phyloP scores from a whole-genome alignment of 2,329 filamentous ascomycete genomes.

The Elsinoe necatrix region DNA sequence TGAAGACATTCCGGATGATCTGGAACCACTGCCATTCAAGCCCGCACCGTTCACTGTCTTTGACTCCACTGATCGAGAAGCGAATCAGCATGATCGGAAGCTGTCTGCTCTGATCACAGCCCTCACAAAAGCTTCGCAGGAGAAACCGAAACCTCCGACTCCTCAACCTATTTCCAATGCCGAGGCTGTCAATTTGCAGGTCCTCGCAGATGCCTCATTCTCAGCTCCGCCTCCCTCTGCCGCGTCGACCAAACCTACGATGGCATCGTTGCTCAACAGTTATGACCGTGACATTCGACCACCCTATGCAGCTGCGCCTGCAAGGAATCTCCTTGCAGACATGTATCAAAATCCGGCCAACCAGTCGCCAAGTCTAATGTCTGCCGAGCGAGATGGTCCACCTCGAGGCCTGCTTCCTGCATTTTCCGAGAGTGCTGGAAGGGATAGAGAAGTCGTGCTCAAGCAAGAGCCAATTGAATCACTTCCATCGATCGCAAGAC shows the following conservation, averaged over 20 bases:
- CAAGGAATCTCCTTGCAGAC: background rate
- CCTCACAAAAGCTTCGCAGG: constrained; percentile 29
- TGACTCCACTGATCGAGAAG: constrained; percentile 34
- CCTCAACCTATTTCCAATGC: constrained; percentile 33
- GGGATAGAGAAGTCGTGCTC: background rate
- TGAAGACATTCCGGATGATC: constrained; percentile 15
- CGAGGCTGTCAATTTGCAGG: constrained; percentile 33
- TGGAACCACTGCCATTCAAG: constrained; percentile 15
- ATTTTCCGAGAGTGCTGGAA: background rate
- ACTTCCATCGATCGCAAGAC: background rate
- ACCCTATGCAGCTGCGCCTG: background rate
- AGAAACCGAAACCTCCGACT: constrained; percentile 17
- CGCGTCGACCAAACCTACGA: background rate
- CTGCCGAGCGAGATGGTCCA: background rate
- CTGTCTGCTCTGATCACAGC: constrained; percentile 28
- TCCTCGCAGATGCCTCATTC: constrained; percentile 31
- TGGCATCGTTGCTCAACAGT: constrained; percentile 9
- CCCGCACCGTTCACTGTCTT: constrained; percentile 34
- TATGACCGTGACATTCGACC: background rate
- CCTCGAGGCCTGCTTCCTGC: background rate
- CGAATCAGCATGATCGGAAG: constrained; percentile 33
- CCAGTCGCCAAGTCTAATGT: background rate
- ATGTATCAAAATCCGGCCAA: background rate
- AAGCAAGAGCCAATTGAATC: background rate
- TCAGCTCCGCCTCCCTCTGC: constrained; percentile 16